Percentiles rank a stretch among this genome's conserved stretches.
These are phyloP conservation scores for Filosporella fistucella DNA, from an alignment of 495 filamentous ascomycete species.

Conservation along the genomic window DNA sequence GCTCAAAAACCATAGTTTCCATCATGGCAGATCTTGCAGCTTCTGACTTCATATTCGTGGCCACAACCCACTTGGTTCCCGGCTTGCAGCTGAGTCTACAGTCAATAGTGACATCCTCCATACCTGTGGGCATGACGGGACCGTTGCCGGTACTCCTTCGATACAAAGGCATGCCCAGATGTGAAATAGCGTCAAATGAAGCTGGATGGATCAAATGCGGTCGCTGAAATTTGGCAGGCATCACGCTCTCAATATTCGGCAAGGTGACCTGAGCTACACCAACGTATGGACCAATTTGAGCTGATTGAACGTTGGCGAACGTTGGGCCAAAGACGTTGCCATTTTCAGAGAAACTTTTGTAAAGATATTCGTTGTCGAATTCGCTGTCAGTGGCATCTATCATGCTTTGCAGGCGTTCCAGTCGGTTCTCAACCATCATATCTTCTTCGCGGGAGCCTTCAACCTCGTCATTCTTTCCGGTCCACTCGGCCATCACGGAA, in stretches of 20 bases:
- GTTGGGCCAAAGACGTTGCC: slow-evolving; percentile 1
- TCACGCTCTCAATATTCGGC: neutral
- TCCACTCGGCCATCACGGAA: neutral
- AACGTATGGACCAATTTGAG: neutral
- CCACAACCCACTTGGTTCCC: neutral
- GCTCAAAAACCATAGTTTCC: neutral
- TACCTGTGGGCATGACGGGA: slow-evolving; percentile 8
- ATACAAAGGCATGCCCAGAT: slow-evolving; percentile 1
- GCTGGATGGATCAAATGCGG: slow-evolving; percentile 4
- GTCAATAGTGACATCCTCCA: slow-evolving; percentile 3
- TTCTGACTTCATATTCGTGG: neutral
- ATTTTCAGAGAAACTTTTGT: neutral
- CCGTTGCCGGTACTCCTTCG: neutral
- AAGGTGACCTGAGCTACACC: neutral
- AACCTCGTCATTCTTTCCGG: slow-evolving; percentile 1
- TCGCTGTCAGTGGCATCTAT: neutral
- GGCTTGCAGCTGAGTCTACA: neutral
- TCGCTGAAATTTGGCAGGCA: slow-evolving; percentile 3
- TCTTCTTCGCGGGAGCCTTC: slow-evolving; percentile 6
- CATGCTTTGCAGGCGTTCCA: neutral
- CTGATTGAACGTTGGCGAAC: neutral
- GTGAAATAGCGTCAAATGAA: slow-evolving; percentile 6
- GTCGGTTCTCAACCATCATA: neutral
- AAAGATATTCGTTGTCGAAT: neutral
- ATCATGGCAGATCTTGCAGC: neutral